Conservation (phyloP, 768 basidiomycete species). For the Leucosporidium yakuticum region DNA sequence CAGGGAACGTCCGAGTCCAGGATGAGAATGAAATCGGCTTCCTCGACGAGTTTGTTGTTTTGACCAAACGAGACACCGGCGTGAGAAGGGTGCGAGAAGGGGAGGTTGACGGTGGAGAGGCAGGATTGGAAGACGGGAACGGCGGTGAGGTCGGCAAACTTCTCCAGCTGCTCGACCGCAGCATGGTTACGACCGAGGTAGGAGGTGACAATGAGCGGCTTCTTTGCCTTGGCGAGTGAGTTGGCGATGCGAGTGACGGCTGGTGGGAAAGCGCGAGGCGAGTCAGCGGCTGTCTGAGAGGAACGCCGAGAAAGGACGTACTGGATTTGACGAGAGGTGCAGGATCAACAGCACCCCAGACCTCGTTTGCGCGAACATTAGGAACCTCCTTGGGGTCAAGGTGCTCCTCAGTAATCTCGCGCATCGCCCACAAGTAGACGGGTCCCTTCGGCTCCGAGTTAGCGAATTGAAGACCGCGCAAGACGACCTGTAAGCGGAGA, state of each 20-base stretch:
- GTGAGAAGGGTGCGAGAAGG: slow-evolving; percentile 55
- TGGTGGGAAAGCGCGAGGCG: slow-evolving; percentile 15
- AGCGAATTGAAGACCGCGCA: slow-evolving; percentile 62
- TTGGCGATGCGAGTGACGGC: slow-evolving; percentile 47
- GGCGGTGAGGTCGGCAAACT: slow-evolving; percentile 52
- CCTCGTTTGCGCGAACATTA: slow-evolving; percentile 38
- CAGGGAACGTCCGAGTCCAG: slow-evolving; percentile 65
- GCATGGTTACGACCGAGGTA: slow-evolving; percentile 55
- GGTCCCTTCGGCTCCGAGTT: slow-evolving; percentile 66
- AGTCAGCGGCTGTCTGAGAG: neutral
- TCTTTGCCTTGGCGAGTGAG: slow-evolving; percentile 52
- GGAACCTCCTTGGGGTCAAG: slow-evolving; percentile 48
- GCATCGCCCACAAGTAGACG: slow-evolving; percentile 65
- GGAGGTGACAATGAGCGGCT: slow-evolving; percentile 62
- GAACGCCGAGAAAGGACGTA: slow-evolving; percentile 32
- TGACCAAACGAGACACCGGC: slow-evolving; percentile 54
- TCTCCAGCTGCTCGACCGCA: slow-evolving; percentile 50
- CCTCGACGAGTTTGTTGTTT: slow-evolving; percentile 49
- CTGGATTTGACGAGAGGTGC: slow-evolving; percentile 49
- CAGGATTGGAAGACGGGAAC: slow-evolving; percentile 56
- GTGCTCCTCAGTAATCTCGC: slow-evolving; percentile 67
- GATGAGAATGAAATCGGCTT: slow-evolving; percentile 60
- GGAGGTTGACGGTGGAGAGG: slow-evolving; percentile 53
- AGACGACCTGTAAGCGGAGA: slow-evolving; percentile 42
- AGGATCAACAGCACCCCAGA: slow-evolving; percentile 56